Evolutionary conservation across 805 yeast species (phyloP).

Genomic region (Priceomyces castillae): DNA sequence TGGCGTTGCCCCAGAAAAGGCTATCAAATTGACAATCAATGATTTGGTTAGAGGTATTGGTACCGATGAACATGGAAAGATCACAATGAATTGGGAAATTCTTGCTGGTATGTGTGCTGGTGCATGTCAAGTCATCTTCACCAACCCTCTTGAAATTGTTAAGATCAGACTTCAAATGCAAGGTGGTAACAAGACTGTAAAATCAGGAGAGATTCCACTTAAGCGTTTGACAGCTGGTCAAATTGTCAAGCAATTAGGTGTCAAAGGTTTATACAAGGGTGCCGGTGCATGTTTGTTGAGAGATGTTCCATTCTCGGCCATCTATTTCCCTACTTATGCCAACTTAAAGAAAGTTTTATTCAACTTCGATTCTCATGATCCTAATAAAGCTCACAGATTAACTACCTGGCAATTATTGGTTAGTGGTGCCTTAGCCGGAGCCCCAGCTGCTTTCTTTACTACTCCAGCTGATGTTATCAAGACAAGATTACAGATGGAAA

Average conservation of each 20-base stretch:
- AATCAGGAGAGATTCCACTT: conserved; percentile 40
- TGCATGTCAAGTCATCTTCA: conserved; percentile 92
- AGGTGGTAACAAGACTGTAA: conserved; percentile 33
- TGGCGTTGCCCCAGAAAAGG: conserved; percentile 98
- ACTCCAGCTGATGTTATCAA: conserved; percentile 97
- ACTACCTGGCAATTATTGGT: conserved; percentile 79
- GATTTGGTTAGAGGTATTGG: conserved; percentile 79
- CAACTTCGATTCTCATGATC: conserved; percentile 72
- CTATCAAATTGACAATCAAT: conserved; percentile 91
- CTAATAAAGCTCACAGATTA: conserved; percentile 55
- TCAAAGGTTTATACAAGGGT: conserved; percentile 87
- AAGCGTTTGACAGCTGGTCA: conserved; percentile 56
- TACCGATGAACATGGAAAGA: conserved; percentile 41
- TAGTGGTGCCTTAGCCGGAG: conserved; percentile 95
- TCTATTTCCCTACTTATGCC: conserved; percentile 95
- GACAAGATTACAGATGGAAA: conserved; percentile 87
- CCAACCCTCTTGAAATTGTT: conserved; percentile 94
- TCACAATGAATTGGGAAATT: conserved; percentile 63
- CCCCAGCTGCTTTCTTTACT: conserved; percentile 95
- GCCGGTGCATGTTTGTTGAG: conserved; percentile 86
- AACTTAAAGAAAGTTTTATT: conserved; percentile 82
- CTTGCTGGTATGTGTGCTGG: conserved; percentile 94
- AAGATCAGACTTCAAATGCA: conserved; percentile 93
- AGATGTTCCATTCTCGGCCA: conserved; percentile 96
- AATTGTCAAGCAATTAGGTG: conserved; percentile 75